A percentile compares a stretch with the other conserved stretches of the same genome.
These are phyloP conservation scores for Tetragonia tetragonoides DNA, from an alignment of 148 eudicot species.

Conservation along the genomic window DNA sequence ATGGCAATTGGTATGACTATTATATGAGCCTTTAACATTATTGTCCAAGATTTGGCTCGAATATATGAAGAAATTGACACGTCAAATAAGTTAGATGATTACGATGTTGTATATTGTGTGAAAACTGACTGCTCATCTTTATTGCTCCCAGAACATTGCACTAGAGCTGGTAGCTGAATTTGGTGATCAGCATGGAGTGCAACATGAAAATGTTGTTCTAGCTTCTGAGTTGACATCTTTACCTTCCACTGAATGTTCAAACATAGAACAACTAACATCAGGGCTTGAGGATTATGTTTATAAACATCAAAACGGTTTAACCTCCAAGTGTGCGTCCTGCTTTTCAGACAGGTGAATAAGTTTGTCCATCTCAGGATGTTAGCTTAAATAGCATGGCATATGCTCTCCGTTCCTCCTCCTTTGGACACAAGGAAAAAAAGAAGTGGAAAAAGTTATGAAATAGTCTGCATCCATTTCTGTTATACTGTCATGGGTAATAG, in stretches of 20 bases:
- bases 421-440: not conserved
- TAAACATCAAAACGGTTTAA: conserved; percentile 52
- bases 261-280: conserved; percentile 44
- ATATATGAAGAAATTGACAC: not conserved
- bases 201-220: conserved; percentile 37
- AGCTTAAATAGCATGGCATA: not conserved
- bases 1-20: not conserved
- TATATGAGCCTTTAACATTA: not conserved
- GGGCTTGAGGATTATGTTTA: conserved; percentile 69
- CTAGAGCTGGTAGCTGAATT: conserved; percentile 58
- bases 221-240: conserved; percentile 35
- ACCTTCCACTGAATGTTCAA: conserved; percentile 40
- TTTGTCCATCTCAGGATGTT: not conserved
- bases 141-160: conserved; percentile 54
- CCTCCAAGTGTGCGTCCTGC: conserved; percentile 57
- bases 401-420: not conserved
- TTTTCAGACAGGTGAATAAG: conserved; percentile 49
- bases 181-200: conserved; percentile 37
- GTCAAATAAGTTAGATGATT: not conserved
- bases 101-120: not conserved
- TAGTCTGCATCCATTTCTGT: not conserved
- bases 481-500: not conserved
- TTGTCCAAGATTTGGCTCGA: not conserved
- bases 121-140: not conserved
- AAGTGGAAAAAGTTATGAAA: not conserved